Conservation (phyloP, 2,329 filamentous ascomycete species). For the Colletotrichum tabaci region DNA sequence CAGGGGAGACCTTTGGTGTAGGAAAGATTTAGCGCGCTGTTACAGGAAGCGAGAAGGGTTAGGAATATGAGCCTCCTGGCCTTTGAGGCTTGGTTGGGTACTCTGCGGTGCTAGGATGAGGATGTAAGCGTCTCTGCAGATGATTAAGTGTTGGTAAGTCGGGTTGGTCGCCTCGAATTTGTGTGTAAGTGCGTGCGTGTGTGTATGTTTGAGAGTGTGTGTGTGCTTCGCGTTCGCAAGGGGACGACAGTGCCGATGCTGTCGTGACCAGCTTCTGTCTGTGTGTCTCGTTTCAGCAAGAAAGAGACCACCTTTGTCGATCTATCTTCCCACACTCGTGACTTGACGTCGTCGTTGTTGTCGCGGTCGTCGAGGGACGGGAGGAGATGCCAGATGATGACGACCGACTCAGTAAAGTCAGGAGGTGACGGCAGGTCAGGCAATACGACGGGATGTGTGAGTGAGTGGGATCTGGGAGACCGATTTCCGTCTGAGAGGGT, state of each 20-base stretch:
- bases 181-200: no score
- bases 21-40: constrained; percentile 15
- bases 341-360: background rate
- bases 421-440: no score
- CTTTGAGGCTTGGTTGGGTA: background rate
- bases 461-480: no score
- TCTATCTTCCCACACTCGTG: constrained; percentile 1
- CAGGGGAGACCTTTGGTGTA: background rate
- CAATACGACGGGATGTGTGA: no score
- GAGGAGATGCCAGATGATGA: background rate
- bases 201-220: background rate
- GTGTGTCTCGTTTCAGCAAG: constrained; percentile 25
- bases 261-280: constrained; percentile 11
- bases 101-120: background rate
- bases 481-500: no score
- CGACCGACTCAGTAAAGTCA: no score
- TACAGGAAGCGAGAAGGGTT: constrained; percentile 40
- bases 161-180: background rate
- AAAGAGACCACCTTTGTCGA: background rate
- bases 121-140: constrained; percentile 4
- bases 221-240: constrained; percentile 17
- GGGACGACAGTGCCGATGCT: constrained; percentile 2
- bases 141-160: background rate
- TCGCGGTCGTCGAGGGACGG: background rate
- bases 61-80: background rate